phyloP scores from a whole-genome alignment of 106 monocot genomes.

The Allium sativum region DNA sequence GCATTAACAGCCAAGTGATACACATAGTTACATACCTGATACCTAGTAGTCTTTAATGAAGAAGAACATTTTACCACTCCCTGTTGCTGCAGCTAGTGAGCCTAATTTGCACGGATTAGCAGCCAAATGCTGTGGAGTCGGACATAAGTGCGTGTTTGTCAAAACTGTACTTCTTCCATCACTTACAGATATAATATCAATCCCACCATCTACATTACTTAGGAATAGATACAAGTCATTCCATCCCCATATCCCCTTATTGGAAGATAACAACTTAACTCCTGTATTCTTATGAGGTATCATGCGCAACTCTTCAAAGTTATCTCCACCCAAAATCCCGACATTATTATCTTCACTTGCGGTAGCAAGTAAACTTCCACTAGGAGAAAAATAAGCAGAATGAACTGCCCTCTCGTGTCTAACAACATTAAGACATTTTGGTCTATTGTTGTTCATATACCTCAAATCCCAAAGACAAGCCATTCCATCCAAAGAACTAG shows the following conservation, averaged over 20 bases:
- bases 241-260: constrained; percentile 94
- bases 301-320: constrained; percentile 26
- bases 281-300: constrained; percentile 16
- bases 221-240: constrained; percentile 61
- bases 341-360: constrained; percentile 62
- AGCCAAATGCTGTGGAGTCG: constrained; percentile 60
- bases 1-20: too few species aligned
- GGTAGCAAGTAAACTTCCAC: constrained; percentile 47
- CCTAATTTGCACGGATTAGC: constrained; percentile 43
- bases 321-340: constrained; percentile 29
- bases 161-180: constrained; percentile 21
- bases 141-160: constrained; percentile 43
- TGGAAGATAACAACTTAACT: constrained; percentile 5
- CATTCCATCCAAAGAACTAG: constrained; percentile 64
- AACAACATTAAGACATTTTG: constrained; percentile 26
- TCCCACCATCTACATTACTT: constrained; percentile 55
- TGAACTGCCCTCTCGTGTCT: constrained; percentile 42
- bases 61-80: constrained; percentile 69
- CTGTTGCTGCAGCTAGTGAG: constrained; percentile 48
- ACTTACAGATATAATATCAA: constrained; percentile 50
- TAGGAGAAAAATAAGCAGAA: constrained; percentile 64
- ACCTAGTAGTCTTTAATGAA: constrained; percentile 30
- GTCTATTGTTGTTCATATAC: constrained; percentile 20
- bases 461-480: constrained; percentile 80
- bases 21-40: neutral